phyloP scores from a whole-genome alignment of 106 monocot genomes.

The Phalaenopsis equestris region DNA sequence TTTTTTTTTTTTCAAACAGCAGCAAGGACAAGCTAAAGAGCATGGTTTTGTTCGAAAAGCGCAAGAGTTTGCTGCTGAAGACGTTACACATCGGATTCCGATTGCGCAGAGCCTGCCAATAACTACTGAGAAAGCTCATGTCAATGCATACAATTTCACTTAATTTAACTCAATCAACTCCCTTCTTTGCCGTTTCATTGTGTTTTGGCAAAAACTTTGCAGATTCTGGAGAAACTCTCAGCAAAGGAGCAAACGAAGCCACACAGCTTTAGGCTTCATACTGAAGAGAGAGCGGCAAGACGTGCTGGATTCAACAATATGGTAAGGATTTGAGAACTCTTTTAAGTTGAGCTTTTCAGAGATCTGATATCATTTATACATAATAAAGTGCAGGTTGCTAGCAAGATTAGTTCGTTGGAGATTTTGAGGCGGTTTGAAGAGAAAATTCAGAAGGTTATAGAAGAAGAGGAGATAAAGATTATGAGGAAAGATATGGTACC shows the following conservation, averaged over 20 bases:
- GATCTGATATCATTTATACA: too few species aligned
- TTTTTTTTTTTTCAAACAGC: not conserved
- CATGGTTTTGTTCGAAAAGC: slow-evolving; percentile 6
- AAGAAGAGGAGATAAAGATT: slow-evolving; percentile 58
- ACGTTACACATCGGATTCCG: slow-evolving; percentile 3
- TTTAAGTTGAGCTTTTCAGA: not conserved
- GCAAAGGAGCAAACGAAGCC: slow-evolving; percentile 43
- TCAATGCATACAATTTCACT: not conserved
- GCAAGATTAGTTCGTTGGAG: slow-evolving; percentile 52
- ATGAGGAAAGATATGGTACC: slow-evolving; percentile 74
- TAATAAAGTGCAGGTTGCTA: slow-evolving; percentile 41
- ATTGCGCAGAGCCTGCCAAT: not conserved
- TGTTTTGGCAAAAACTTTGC: not conserved
- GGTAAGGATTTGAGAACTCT: slow-evolving; percentile 12
- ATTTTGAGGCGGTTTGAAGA: slow-evolving; percentile 59
- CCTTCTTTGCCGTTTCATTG: not conserved
- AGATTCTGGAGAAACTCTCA: slow-evolving; percentile 22
- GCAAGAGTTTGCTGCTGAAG: slow-evolving; percentile 1
- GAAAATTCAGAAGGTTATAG: slow-evolving; percentile 59
- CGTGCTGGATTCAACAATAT: slow-evolving; percentile 60
- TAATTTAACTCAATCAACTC: not conserved
- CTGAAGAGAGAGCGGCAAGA: slow-evolving; percentile 55
- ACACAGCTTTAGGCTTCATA: slow-evolving; percentile 48
- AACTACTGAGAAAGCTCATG: slow-evolving; percentile 8
- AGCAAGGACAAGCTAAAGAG: slow-evolving; percentile 9